A percentile compares a stretch with the other conserved stretches of the same genome.
Evolutionary conservation across 2,329 filamentous ascomycete genomes (phyloP).

Genomic region (Colletotrichum sp.): DNA sequence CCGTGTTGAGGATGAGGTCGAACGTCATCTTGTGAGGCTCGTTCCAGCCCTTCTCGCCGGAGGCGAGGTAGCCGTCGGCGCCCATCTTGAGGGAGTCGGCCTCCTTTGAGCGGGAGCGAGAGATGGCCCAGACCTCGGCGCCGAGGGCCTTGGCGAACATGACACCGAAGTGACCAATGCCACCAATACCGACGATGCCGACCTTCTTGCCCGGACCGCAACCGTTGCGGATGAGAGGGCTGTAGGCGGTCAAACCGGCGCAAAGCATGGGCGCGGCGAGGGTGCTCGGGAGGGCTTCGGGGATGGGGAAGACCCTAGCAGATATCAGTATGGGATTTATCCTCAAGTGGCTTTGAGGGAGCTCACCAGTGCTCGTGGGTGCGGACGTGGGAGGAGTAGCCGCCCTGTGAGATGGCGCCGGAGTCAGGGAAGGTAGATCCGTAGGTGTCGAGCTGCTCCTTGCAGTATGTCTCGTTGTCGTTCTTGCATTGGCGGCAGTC

Average conservation of each 20-base stretch:
- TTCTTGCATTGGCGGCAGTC: constrained; percentile 69
- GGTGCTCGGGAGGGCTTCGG: constrained; percentile 67
- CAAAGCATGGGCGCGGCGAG: constrained; percentile 83
- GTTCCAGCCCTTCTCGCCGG: constrained; percentile 62
- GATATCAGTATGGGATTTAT: neutral
- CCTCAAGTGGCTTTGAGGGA: neutral
- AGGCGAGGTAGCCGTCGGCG: constrained; percentile 65
- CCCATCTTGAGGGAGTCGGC: constrained; percentile 64
- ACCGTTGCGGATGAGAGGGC: constrained; percentile 77
- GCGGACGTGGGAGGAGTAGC: constrained; percentile 69
- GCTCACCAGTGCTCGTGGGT: constrained; percentile 75
- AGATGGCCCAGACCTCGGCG: constrained; percentile 67
- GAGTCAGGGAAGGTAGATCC: constrained; percentile 59
- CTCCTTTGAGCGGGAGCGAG: constrained; percentile 64
- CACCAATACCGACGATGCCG: constrained; percentile 75
- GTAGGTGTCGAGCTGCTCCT: constrained; percentile 65
- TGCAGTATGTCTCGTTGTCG: constrained; percentile 73
- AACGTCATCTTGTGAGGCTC: constrained; percentile 66
- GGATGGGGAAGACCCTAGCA: constrained; percentile 71
- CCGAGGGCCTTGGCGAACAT: constrained; percentile 73
- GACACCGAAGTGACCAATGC: constrained; percentile 74
- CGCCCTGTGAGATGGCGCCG: constrained; percentile 68
- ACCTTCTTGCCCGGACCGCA: constrained; percentile 81
- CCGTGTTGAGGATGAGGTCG: constrained; percentile 79
- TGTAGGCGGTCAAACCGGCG: constrained; percentile 82